Evolutionary conservation across 2,329 filamentous ascomycete genomes (phyloP), one percentile per base, ranked within the genome.

Genomic region (Apiospora marii): DNA sequence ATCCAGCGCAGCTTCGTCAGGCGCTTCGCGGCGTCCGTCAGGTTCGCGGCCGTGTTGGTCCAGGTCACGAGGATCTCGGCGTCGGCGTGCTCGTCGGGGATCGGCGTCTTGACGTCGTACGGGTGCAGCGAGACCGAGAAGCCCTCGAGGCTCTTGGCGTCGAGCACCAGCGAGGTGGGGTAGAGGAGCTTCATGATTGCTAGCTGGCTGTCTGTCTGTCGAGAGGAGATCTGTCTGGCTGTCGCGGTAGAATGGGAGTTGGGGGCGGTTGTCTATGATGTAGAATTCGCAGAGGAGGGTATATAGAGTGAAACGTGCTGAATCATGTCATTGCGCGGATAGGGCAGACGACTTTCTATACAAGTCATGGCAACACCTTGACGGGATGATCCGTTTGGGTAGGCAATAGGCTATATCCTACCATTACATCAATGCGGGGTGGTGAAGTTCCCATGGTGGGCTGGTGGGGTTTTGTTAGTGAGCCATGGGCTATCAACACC

Each of bases 131-230:
- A 80, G 67, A 88, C 85, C 68, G 86, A 84, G 84, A 90, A 92
- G 77, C 89, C 90, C 76, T 91, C 82, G 73, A 92, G 85, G 78
- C 82, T 84, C 74, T 85, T 74, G 73, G 86, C 77, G 83, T 92
- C 86, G 80, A 92, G 86, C 70, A 83, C 83, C 74, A 92, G 85
- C 3, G 90, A 91, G 71, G 88, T 92, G 69, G 90, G 90, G 83
- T 92, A 92, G 75, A 92, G 89, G 75, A 92, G 88, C 84, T 92
- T 92, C 89, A 90, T 89, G 70, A 71, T 83, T 77, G 53, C 30
- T 16, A 49, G 43, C 34, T 37, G 0, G 22, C 16, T 44, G 5
- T 27, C n/a, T 16, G n/a, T 37, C n/a, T 3, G 67, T 30, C 4
- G 22, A 6, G 46, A 19, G 8, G 30, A 37, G 13, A 61, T 37